Evolutionary conservation across 805 yeast species (phyloP).

Genomic region (Sugiyamaella floridensis): DNA sequence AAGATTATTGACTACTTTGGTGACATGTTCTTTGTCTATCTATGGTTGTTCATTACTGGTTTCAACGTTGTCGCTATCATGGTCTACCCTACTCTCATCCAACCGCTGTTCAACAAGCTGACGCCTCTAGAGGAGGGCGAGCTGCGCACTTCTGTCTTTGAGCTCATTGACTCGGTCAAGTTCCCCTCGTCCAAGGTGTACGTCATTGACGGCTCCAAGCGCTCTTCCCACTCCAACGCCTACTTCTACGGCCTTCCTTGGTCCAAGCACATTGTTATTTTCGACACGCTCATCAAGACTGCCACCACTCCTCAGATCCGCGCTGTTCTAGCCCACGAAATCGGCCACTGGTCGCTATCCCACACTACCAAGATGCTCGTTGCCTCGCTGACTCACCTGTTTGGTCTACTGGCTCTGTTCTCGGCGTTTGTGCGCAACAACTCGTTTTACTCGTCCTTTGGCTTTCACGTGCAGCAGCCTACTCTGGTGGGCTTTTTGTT

Average conservation of each 20-base stretch:
- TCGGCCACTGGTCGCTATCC: slow-evolving; percentile 93
- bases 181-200: slow-evolving; percentile 84
- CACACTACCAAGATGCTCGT: slow-evolving; percentile 76
- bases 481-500: slow-evolving; percentile 73
- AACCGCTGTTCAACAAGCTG: slow-evolving; percentile 87
- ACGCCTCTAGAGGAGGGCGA: slow-evolving; percentile 89
- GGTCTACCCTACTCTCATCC: slow-evolving; percentile 75
- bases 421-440: slow-evolving; percentile 72
- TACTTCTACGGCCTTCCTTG: slow-evolving; percentile 95
- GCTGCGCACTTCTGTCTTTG: slow-evolving; percentile 72
- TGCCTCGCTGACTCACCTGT: slow-evolving; percentile 57
- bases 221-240: slow-evolving; percentile 96
- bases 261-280: slow-evolving; percentile 91
- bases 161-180: slow-evolving; percentile 61
- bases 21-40: slow-evolving; percentile 63
- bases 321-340: slow-evolving; percentile 96
- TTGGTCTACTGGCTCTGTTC: slow-evolving; percentile 63
- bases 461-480: slow-evolving; percentile 63
- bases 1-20: slow-evolving; percentile 78
- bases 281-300: slow-evolving; percentile 81
- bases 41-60: slow-evolving; percentile 61
- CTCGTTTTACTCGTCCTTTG: slow-evolving; percentile 73
- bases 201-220: slow-evolving; percentile 94
- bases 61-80: slow-evolving; percentile 72
- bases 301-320: slow-evolving; percentile 73